A percentile compares a stretch with the other conserved stretches of the same genome.
Evolutionary conservation across 2,329 filamentous ascomycete genomes (phyloP).

Genomic region (Cylindrodendrum hubeiense): DNA sequence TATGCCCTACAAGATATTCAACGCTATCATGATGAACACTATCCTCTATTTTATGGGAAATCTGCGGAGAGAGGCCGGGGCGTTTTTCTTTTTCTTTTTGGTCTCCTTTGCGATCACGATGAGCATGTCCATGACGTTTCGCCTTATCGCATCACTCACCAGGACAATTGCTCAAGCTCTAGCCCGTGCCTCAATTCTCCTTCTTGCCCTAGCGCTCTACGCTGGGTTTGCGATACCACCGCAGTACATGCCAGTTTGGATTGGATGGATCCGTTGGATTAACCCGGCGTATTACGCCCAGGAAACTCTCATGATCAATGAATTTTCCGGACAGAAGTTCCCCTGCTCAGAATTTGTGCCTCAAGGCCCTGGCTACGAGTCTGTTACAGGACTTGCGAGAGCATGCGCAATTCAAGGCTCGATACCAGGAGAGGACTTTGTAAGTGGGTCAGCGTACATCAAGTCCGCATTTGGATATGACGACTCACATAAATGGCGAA

Average conservation of each 20-base stretch:
- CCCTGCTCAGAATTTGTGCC: conserved; percentile 20
- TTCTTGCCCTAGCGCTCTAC: conserved; percentile 64
- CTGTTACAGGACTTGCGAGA: background rate
- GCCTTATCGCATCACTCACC: conserved; percentile 36
- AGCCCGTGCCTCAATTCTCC: conserved; percentile 65
- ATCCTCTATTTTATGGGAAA: conserved; percentile 75
- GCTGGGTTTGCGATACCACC: conserved; percentile 33
- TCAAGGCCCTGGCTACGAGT: conserved; percentile 11
- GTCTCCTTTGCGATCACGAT: conserved; percentile 49
- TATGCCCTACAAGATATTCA: conserved; percentile 28
- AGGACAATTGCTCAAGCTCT: conserved; percentile 38
- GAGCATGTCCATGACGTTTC: conserved; percentile 37
- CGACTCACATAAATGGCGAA: conserved; percentile 62
- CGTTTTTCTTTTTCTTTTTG: conserved; percentile 70
- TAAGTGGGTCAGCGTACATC: conserved; percentile 17
- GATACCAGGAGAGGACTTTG: conserved; percentile 16
- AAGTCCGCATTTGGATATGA: conserved; percentile 17
- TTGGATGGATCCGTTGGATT: conserved; percentile 72
- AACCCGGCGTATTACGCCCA: conserved; percentile 69
- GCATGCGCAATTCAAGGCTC: conserved; percentile 22
- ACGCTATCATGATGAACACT: conserved; percentile 50
- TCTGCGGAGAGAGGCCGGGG: conserved; percentile 65
- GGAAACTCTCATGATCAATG: conserved; percentile 33
- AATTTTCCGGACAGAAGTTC: conserved; percentile 16
- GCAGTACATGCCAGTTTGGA: conserved; percentile 24